Evolutionary conservation across 805 yeast genomes (phyloP).

Genomic region (Cyberlindnera maritima): DNA sequence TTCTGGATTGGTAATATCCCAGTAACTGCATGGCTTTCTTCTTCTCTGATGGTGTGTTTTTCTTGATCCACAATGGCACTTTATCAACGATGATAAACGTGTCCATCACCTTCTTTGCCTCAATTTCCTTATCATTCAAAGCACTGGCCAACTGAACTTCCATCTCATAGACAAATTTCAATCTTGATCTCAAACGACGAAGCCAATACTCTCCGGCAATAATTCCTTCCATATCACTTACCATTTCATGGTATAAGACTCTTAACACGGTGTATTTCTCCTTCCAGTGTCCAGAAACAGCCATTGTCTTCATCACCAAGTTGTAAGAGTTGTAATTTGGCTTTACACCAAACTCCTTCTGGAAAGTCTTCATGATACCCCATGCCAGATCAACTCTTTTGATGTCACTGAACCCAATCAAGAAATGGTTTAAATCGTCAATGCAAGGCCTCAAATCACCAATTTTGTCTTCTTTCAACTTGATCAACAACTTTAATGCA

Average conservation of each 20-base stretch:
- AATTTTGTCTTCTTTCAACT: not conserved
- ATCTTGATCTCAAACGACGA: conserved; percentile 20
- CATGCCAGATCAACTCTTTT: conserved; percentile 37
- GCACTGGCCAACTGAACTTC: conserved; percentile 21
- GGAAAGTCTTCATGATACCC: conserved; percentile 33
- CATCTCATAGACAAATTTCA: conserved; percentile 18
- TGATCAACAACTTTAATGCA: conserved; percentile 30
- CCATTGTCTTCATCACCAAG: conserved; percentile 33
- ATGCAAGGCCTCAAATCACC: conserved; percentile 4
- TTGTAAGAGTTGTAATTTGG: conserved; percentile 34
- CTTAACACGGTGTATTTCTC: conserved; percentile 26
- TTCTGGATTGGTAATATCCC: conserved; percentile 17
- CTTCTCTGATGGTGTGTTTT: not conserved
- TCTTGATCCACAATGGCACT: conserved; percentile 11
- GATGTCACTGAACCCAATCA: conserved; percentile 29
- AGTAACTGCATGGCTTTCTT: conserved; percentile 9
- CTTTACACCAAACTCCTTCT: conserved; percentile 22
- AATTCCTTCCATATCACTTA: conserved; percentile 15
- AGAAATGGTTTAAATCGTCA: conserved; percentile 29
- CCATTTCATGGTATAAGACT: conserved; percentile 26
- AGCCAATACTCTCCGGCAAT: conserved; percentile 28
- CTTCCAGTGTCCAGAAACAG: conserved; percentile 32
- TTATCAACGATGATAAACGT: conserved; percentile 1
- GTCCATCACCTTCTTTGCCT: conserved; percentile 2
- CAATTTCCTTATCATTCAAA: conserved; percentile 16